These are phyloP conservation scores for Talaromyces liani DNA, from an alignment of 495 filamentous ascomycete genomes.

Conservation along the genomic window DNA sequence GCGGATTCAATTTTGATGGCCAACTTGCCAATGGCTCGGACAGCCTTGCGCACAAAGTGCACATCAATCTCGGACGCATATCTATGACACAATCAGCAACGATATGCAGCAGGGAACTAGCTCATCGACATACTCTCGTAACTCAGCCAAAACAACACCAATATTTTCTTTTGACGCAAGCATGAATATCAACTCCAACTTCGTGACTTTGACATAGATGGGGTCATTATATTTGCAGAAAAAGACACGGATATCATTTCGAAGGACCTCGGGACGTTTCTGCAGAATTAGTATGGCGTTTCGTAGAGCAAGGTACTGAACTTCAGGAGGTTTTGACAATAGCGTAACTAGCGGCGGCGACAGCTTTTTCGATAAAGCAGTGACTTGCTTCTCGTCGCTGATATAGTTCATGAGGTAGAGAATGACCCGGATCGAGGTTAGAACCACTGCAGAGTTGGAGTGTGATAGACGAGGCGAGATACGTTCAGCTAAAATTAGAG, in stretches of 20 bases:
- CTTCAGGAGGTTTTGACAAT: conserved; percentile 91
- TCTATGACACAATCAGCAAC: conserved; percentile 23
- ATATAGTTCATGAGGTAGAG: conserved; percentile 99
- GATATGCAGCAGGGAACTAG: neutral
- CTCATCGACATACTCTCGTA: conserved; percentile 62
- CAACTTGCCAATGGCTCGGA: conserved; percentile 94
- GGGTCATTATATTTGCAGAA: conserved; percentile 99
- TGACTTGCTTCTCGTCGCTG: conserved; percentile 82
- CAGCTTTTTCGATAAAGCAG: conserved; percentile 81
- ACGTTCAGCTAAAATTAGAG: conserved; percentile 82
- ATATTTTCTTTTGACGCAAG: conserved; percentile 95
- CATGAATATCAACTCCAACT: conserved; percentile 99
- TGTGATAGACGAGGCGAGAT: conserved; percentile 92
- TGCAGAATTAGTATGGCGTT: conserved; percentile 95
- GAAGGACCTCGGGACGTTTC: conserved; percentile 83
- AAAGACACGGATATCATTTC: conserved; percentile 96
- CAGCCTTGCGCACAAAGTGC: conserved; percentile 96
- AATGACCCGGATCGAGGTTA: conserved; percentile 92
- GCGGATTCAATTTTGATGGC: conserved; percentile 99
- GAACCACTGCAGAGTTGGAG: conserved; percentile 90
- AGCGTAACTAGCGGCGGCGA: conserved; percentile 94
- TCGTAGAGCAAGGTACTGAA: conserved; percentile 90
- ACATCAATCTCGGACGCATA: conserved; percentile 98
- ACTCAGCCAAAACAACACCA: conserved; percentile 85
- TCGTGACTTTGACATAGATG: conserved; percentile 99